Conservation (phyloP, 2,329 filamentous ascomycete genomes). For the Hortaea werneckii region DNA sequence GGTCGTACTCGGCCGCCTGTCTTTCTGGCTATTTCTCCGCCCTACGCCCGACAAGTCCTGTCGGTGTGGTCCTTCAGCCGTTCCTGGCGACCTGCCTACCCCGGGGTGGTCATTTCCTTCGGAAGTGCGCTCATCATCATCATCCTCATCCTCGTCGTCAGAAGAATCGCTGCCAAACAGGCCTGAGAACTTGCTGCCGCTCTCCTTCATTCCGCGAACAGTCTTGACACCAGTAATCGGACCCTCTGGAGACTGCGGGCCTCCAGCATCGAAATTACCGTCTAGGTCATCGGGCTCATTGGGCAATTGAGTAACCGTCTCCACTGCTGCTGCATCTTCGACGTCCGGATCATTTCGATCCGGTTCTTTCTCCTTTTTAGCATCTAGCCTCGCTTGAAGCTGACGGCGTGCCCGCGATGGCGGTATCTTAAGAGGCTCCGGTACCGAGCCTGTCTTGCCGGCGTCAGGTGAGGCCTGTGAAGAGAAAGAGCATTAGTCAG, state of each 20-base stretch:
- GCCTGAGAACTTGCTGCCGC: constrained; percentile 15
- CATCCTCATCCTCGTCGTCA: constrained; percentile 34
- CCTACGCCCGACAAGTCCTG: constrained; percentile 34
- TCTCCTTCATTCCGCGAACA: constrained; percentile 6
- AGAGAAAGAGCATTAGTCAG: constrained; percentile 6
- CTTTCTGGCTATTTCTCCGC: constrained; percentile 10
- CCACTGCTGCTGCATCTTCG: constrained; percentile 21
- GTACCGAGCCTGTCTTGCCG: constrained; percentile 37
- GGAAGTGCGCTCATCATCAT: constrained; percentile 9
- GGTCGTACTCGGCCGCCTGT: constrained; percentile 23
- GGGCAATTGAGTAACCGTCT: constrained; percentile 21
- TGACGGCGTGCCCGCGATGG: constrained; percentile 80
- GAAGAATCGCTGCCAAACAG: constrained; percentile 22
- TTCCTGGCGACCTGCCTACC: background rate
- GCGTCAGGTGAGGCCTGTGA: background rate
- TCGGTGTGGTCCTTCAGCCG: background rate
- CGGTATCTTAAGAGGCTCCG: constrained; percentile 70
- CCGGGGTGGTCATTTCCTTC: background rate
- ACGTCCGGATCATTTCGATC: constrained; percentile 22
- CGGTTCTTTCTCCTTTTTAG: constrained; percentile 35
- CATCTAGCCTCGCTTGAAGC: constrained; percentile 69
- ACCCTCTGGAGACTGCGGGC: constrained; percentile 4
- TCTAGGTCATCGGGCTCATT: constrained; percentile 17
- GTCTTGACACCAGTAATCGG: constrained; percentile 18
- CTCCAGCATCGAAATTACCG: constrained; percentile 1